A percentile compares a stretch with the other conserved stretches of the same genome.
phyloP scores from a whole-genome alignment of 108 stramenopile species.

The Aureococcus anophagefferens region DNA sequence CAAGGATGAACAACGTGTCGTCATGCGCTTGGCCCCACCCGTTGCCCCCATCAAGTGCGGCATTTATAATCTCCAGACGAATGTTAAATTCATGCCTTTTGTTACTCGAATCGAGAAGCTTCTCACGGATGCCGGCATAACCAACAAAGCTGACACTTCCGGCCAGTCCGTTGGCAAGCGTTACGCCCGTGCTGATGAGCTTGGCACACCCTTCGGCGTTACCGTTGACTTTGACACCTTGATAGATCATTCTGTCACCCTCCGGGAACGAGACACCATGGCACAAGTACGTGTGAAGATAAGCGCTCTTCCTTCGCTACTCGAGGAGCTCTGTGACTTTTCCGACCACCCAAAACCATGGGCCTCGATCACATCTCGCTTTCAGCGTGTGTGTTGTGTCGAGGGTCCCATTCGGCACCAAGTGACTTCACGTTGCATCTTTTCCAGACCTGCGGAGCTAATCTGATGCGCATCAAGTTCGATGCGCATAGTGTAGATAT shows the following conservation, averaged over 20 bases:
- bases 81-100: slow-evolving; percentile 18
- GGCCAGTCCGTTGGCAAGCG: slow-evolving; percentile 77
- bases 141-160: slow-evolving; percentile 79
- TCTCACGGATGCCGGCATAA: slow-evolving; percentile 71
- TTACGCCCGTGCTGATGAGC: slow-evolving; percentile 93
- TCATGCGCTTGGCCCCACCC: slow-evolving; percentile 87
- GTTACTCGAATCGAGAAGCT: slow-evolving; percentile 55
- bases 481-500: no score
- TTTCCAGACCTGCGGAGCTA: no score
- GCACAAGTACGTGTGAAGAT: slow-evolving; percentile 78
- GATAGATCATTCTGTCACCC: slow-evolving; percentile 75
- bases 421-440: no score
- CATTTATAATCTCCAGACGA: slow-evolving; percentile 56
- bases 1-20: no score
- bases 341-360: no score
- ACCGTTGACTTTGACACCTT: slow-evolving; percentile 95
- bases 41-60: slow-evolving; percentile 97
- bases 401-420: no score
- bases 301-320: slow-evolving; percentile 52
- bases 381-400: no score
- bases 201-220: slow-evolving; percentile 95
- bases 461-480: no score
- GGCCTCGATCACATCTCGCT: no score
- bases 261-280: slow-evolving; percentile 94
- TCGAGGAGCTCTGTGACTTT: slow-evolving; percentile 18